Evolutionary conservation across 805 yeast species (phyloP).

Genomic region (Blastobotrys attinorum): DNA sequence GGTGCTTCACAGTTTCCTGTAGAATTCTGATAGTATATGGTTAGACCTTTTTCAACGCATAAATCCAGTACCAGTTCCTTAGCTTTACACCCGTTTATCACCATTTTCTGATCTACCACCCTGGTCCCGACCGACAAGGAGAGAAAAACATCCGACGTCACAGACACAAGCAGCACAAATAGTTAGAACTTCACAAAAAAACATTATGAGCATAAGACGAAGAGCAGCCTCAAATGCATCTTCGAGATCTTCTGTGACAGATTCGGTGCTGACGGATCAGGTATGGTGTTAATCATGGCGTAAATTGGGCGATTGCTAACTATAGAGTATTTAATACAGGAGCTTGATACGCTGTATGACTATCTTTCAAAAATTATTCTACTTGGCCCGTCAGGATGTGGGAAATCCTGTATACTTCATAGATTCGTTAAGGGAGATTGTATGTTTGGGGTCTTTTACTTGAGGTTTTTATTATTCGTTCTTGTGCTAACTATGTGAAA

Average conservation of each 20-base stretch:
- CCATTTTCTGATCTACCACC: too few relatives aligned
- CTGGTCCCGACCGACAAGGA: too few relatives aligned
- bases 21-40: too few relatives aligned
- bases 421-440: constrained; percentile 33
- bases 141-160: too few relatives aligned
- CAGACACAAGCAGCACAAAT: too few relatives aligned
- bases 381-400: constrained; percentile 41
- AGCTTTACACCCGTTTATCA: too few relatives aligned
- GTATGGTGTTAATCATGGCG: constrained; percentile 7
- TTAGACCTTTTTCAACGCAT: too few relatives aligned
- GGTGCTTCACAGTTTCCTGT: too few relatives aligned
- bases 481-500: background rate
- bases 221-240: constrained; percentile 20
- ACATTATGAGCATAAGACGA: constrained; percentile 15
- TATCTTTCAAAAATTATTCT: constrained; percentile 33
- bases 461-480: too few relatives aligned
- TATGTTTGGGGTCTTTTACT: too few relatives aligned
- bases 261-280: constrained; percentile 12
- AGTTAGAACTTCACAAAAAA: too few relatives aligned
- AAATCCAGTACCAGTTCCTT: too few relatives aligned
- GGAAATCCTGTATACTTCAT: constrained; percentile 39
- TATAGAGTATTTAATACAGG: constrained; percentile 9
- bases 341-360: constrained; percentile 24
- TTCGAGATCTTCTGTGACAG: constrained; percentile 16
- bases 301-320: constrained; percentile 1